Evolutionary conservation across 2,329 filamentous ascomycete species (phyloP), one percentile per base, ranked within the genome.

Genomic region (Fusarium lyarnte): DNA sequence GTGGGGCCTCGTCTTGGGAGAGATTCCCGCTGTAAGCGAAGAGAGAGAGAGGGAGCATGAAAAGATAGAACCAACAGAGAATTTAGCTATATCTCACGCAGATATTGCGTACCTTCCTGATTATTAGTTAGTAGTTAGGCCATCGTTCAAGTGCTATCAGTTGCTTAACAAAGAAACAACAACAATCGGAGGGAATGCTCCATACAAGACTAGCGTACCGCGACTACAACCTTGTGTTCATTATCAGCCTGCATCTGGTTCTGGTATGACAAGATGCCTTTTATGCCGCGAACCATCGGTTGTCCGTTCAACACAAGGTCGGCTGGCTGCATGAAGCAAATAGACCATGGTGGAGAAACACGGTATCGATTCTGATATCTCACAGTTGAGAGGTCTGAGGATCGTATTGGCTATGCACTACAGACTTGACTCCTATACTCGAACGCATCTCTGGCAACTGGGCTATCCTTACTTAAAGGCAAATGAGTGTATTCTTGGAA

Each of bases 261-360:
- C n/a, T 58, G 39, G 45, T 64, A 43, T 43, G 59, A 70, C 46
- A 65, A 65, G 53, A 66, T 41, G 41, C 27, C 29, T 45, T 45
- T 39, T 45, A 52, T 53, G 36, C 31, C 38, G 16, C 31, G 36
- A 70, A 41, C 31, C 38, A 55, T 29, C 33, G 52, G 45, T 58
- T 38, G 51, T 21, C 53, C 21, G 33, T 45, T 33, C 14, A 31
- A 33, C 45, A 57, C 23, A 70, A 53, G 33, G 38, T 43, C 70
- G 69, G 59, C 58, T 54, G 35, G 51, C 55, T 70, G 65, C 69
- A 73, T 70, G 38, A 47, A 61, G 46, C 38, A 43, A 43, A 66
- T 59, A 54, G 41, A 29, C 39, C 25, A 52, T 43, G 42, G 41
- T 31, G 52, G 39, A 52, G 45, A 36, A 45, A 19, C 33, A 42